phyloP scores from a whole-genome alignment of 2,329 filamentous ascomycete genomes.

The Orbilia ellipsospora region DNA sequence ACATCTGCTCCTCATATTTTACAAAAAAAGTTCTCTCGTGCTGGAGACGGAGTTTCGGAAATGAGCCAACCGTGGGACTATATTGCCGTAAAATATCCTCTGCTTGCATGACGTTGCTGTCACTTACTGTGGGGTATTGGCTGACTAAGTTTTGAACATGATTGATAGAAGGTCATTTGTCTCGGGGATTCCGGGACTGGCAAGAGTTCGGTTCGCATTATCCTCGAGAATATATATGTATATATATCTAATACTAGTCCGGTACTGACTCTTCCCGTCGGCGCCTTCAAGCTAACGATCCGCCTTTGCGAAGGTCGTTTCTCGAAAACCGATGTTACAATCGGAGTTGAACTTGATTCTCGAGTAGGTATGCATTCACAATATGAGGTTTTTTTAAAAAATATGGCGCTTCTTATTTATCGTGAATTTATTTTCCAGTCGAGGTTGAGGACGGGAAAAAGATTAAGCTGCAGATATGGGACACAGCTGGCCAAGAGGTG shows the following conservation, averaged over 20 bases:
- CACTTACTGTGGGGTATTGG: background rate
- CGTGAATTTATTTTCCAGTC: background rate
- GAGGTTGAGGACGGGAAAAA: slow-evolving; percentile 54
- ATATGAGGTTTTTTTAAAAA: background rate
- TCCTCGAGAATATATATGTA: slow-evolving; percentile 65
- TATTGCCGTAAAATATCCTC: slow-evolving; percentile 71
- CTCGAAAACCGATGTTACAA: slow-evolving; percentile 75
- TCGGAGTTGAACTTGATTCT: slow-evolving; percentile 76
- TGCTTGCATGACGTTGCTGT: background rate
- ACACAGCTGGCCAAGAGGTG: slow-evolving; percentile 76
- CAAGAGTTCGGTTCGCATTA: slow-evolving; percentile 83
- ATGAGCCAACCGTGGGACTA: slow-evolving; percentile 88
- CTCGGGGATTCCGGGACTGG: slow-evolving; percentile 96
- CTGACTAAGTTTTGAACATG: slow-evolving; percentile 14
- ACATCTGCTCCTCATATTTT: no score
- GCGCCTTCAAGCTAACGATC: slow-evolving; percentile 69
- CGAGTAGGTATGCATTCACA: slow-evolving; percentile 60
- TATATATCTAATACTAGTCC: slow-evolving; percentile 3
- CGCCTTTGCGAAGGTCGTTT: slow-evolving; percentile 78
- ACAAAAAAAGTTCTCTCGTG: no score
- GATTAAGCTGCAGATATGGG: slow-evolving; percentile 71
- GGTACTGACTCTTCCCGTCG: slow-evolving; percentile 3
- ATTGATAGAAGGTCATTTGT: slow-evolving; percentile 81
- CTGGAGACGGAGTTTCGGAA: background rate
- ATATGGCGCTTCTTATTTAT: background rate